phyloP scores from a whole-genome alignment of 2,329 filamentous ascomycete species.

The Talaromyces sp. region DNA sequence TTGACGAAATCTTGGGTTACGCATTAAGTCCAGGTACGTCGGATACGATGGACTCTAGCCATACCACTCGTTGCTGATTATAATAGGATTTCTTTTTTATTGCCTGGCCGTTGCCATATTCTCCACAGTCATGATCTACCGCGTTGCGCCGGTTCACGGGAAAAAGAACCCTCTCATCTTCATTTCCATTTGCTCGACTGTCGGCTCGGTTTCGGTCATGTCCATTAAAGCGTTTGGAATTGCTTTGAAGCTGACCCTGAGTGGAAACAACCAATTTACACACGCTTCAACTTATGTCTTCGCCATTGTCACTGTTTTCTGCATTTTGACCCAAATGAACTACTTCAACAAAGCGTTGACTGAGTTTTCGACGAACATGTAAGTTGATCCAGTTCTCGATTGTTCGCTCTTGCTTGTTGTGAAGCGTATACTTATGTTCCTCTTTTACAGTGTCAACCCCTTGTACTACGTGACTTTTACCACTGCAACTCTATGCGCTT shows the following conservation, averaged over 20 bases:
- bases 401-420: too few species aligned
- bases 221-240: slow-evolving; percentile 98
- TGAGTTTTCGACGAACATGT: slow-evolving; percentile 97
- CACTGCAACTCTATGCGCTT: slow-evolving; percentile 86
- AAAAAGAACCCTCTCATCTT: slow-evolving; percentile 95
- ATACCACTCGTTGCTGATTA: slow-evolving; percentile 2
- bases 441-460: slow-evolving; percentile 68
- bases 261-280: slow-evolving; percentile 89
- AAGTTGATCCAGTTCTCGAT: slow-evolving; percentile 34
- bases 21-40: slow-evolving; percentile 80
- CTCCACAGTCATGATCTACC: slow-evolving; percentile 93
- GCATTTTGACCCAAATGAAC: slow-evolving; percentile 98
- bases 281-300: slow-evolving; percentile 97
- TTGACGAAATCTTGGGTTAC: slow-evolving; percentile 86
- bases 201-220: slow-evolving; percentile 97
- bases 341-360: slow-evolving; percentile 99
- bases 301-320: slow-evolving; percentile 84
- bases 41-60: not conserved
- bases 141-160: slow-evolving; percentile 79
- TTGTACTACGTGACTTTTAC: slow-evolving; percentile 98
- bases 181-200: slow-evolving; percentile 94
- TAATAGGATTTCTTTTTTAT: slow-evolving; percentile 80
- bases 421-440: slow-evolving; percentile 19
- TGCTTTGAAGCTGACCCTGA: slow-evolving; percentile 88
- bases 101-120: slow-evolving; percentile 74